Base-by-base conservation (phyloP, 1,139 yeast species). In the Debaryomycetaceae sp. region DNA sequence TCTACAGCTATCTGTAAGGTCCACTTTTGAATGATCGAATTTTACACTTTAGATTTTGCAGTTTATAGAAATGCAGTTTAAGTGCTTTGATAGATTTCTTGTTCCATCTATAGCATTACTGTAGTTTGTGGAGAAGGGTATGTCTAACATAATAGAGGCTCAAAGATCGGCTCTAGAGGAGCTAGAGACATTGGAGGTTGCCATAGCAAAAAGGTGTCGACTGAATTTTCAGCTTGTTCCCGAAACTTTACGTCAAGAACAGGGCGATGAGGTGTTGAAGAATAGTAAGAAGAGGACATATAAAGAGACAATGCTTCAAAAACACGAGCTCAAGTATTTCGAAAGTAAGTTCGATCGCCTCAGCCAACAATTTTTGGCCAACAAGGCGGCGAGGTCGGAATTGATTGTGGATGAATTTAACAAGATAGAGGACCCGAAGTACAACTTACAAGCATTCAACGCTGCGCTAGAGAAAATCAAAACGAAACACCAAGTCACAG, bases 301-400 rank as follows among this genome's bases (percentile, higher is more conserved):
- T 37, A 66, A 74, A 47, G 81, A 76, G 50, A 70, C 76, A 1
- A 55, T 80, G 9, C 52, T 81, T 13, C 95, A 87, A 52, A 83
- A 84, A 53, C 87, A 84, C 60, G 97, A 91, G 59, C 70, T 88
- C 4, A 67, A 71, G 14, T 55, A 62, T 40, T 78, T 91, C 41
- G 55, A 78, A 4, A 69, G 74, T 6, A 75, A 78, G 48, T 82
- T 80, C 54, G 59, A 68, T 36, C 60, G 56, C 11, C 74, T 68
- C 42, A 62, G 75, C 37, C 44, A 49, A 8, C 55, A 57, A n/a
- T 41, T 76, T 14, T 42, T 58, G 7, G 55, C 51, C 1, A 47
- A 59, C 5, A 49, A 59, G 11, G 47, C 46, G 6, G 51, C 52
- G 29, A 47, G 45, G 14, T 53, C 47, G 7, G 57, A 54, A 4